phyloP scores from a whole-genome alignment of 2,329 filamentous ascomycete genomes.

The Penicillium occitanis region DNA sequence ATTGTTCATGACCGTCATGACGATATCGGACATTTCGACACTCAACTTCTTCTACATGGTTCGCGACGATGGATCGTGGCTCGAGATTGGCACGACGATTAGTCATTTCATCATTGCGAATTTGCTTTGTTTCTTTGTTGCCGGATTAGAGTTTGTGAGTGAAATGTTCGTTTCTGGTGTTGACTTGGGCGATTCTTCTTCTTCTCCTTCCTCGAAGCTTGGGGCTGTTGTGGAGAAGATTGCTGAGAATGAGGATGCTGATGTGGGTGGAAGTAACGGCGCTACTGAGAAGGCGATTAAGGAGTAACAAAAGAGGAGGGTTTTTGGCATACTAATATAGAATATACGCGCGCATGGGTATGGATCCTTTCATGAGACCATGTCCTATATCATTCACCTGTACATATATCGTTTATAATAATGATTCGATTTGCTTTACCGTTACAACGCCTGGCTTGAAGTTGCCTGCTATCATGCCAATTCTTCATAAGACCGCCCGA shows the following conservation, averaged over 20 bases:
- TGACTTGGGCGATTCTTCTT: conserved; percentile 47
- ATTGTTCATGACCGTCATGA: conserved; percentile 93
- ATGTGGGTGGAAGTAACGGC: not conserved
- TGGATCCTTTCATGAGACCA: not conserved
- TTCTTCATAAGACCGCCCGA: not conserved
- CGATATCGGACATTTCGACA: conserved; percentile 84
- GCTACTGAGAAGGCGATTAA: not conserved
- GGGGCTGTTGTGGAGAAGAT: not conserved
- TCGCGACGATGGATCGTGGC: conserved; percentile 91
- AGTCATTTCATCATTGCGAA: conserved; percentile 94
- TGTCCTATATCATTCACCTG: conserved; percentile 5
- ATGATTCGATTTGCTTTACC: not conserved
- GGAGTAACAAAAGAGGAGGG: not conserved
- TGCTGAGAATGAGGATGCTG: not conserved
- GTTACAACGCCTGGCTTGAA: not conserved
- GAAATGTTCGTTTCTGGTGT: conserved; percentile 79
- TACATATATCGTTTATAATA: conserved; percentile 9
- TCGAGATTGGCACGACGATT: conserved; percentile 96
- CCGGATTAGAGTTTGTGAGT: conserved; percentile 79
- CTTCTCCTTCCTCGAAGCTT: not conserved
- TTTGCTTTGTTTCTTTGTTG: conserved; percentile 84
- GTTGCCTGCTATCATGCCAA: not conserved
- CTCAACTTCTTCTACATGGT: conserved; percentile 98
- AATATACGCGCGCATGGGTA: not conserved
- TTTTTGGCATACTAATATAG: not conserved